Percentiles rank a stretch among this genome's conserved stretches.
Conservation (phyloP, 257 asterid species). For the Petrea volubilis region DNA sequence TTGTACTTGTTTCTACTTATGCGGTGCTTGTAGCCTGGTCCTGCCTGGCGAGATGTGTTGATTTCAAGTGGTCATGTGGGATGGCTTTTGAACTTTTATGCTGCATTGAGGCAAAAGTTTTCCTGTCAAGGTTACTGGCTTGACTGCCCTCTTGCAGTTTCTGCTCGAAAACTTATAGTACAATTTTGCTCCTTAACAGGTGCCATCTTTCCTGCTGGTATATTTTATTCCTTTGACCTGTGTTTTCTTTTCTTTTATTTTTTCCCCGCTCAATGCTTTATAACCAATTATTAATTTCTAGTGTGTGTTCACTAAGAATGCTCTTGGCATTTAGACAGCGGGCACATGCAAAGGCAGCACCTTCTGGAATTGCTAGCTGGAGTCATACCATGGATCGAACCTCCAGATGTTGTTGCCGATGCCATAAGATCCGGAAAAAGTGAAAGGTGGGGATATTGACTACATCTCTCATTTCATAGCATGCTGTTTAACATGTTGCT, state of each 20-base stretch:
- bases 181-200: conserved; percentile 87
- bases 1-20: conserved; percentile 25
- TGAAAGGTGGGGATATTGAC: conserved; percentile 61
- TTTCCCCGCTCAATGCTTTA: conserved; percentile 17
- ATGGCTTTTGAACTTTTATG: conserved; percentile 84
- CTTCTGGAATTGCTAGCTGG: conserved; percentile 81
- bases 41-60: conserved; percentile 80
- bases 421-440: conserved; percentile 83
- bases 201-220: conserved; percentile 83
- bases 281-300: background rate
- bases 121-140: conserved; percentile 81
- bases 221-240: conserved; percentile 16
- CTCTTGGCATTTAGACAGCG: conserved; percentile 56
- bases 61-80: conserved; percentile 83
- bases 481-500: conserved; percentile 31
- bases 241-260: background rate
- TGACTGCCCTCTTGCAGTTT: conserved; percentile 95
- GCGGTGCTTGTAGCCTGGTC: conserved; percentile 75
- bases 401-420: conserved; percentile 74
- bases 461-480: conserved; percentile 12
- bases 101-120: conserved; percentile 82
- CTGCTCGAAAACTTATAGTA: conserved; percentile 80
- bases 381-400: conserved; percentile 87
- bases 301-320: conserved; percentile 21
- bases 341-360: conserved; percentile 74